Conservation (phyloP, 2,329 filamentous ascomycete species). For the Nothomitra cinnamomea region DNA sequence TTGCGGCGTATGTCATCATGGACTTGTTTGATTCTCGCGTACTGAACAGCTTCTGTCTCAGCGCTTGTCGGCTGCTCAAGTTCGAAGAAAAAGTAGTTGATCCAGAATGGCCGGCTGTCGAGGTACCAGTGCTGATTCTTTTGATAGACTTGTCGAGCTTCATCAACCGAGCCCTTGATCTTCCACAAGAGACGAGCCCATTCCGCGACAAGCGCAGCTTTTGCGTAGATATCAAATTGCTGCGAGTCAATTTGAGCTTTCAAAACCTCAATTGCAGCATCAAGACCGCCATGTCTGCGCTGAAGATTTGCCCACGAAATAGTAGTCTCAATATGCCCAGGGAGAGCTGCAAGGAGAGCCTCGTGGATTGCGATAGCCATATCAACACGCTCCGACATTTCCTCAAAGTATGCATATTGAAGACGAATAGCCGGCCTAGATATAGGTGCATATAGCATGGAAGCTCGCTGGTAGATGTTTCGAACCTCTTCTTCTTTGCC, state of each 20-base stretch:
- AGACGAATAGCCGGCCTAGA: conserved; percentile 69
- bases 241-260: conserved; percentile 63
- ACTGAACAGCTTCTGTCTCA: conserved; percentile 46
- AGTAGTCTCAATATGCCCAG: conserved; percentile 74
- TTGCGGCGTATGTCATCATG: conserved; percentile 58
- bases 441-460: conserved; percentile 72
- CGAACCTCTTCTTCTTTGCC: conserved; percentile 79
- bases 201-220: conserved; percentile 73
- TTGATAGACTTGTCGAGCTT: conserved; percentile 68
- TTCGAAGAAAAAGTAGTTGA: conserved; percentile 77
- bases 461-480: conserved; percentile 79
- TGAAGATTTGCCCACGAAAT: conserved; percentile 74
- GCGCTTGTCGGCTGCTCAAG: conserved; percentile 58
- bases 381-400: conserved; percentile 59
- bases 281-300: conserved; percentile 65
- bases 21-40: conserved; percentile 62
- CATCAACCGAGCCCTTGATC: conserved; percentile 60
- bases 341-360: conserved; percentile 57
- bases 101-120: conserved; percentile 80
- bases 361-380: conserved; percentile 73
- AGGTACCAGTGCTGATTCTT: conserved; percentile 72
- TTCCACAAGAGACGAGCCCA: conserved; percentile 83
- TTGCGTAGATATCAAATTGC: conserved; percentile 57
- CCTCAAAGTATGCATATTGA: conserved; percentile 90
- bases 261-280: conserved; percentile 70